phyloP scores from a whole-genome alignment of 176 grass and related monocot genomes.

The Lolium rigidum region DNA sequence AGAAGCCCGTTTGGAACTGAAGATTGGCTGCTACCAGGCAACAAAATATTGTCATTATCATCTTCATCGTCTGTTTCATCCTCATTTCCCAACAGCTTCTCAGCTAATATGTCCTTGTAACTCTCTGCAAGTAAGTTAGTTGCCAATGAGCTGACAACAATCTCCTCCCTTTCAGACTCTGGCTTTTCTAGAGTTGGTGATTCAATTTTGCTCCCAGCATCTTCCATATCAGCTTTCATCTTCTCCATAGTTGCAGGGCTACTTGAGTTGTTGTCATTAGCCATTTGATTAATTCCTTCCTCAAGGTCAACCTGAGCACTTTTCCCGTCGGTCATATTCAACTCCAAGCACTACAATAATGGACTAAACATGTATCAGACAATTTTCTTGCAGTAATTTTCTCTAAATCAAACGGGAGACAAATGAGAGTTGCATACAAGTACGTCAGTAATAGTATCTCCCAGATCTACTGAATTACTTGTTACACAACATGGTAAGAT shows the following conservation, averaged over 20 bases:
- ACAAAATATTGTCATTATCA: slow-evolving; percentile 19
- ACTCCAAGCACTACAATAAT: slow-evolving; percentile 54
- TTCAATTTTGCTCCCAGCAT: slow-evolving; percentile 55
- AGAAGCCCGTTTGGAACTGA: slow-evolving; percentile 47
- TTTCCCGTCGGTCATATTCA: slow-evolving; percentile 40
- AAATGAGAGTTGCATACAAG: slow-evolving; percentile 7
- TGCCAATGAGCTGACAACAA: slow-evolving; percentile 60
- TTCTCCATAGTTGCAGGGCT: slow-evolving; percentile 44
- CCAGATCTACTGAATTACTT: not conserved
- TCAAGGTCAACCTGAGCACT: slow-evolving; percentile 40
- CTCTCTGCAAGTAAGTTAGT: slow-evolving; percentile 66
- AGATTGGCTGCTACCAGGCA: slow-evolving; percentile 22
- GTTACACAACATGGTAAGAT: not conserved
- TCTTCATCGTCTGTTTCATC: slow-evolving; percentile 36
- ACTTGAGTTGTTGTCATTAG: slow-evolving; percentile 44
- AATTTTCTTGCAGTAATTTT: not conserved
- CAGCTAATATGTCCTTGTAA: slow-evolving; percentile 63
- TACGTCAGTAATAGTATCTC: not conserved
- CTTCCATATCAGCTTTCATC: slow-evolving; percentile 38
- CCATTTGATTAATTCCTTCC: slow-evolving; percentile 33
- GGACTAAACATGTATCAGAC: not conserved
- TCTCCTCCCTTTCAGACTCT: slow-evolving; percentile 62
- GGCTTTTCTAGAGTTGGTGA: slow-evolving; percentile 81
- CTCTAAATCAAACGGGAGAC: slow-evolving; percentile 31
- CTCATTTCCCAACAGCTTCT: slow-evolving; percentile 30